Conservation (phyloP, 805 yeast genomes). For the Sungouiozyma intestinalis region DNA sequence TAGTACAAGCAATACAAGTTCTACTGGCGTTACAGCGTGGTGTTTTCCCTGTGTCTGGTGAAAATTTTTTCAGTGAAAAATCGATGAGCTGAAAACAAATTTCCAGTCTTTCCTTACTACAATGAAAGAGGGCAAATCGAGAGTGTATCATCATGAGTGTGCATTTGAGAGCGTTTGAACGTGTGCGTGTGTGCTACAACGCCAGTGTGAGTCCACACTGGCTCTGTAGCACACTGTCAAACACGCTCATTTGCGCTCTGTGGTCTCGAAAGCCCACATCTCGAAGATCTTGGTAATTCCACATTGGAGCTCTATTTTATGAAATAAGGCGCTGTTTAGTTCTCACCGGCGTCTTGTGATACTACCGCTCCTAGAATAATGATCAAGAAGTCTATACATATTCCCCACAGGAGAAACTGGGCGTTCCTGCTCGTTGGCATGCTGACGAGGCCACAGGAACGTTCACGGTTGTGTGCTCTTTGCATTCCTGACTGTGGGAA, state of each 20-base stretch:
- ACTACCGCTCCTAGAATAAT: slow-evolving; percentile 14
- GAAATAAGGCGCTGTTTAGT: too few species aligned
- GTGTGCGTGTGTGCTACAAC: not conserved
- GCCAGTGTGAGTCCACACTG: too few species aligned
- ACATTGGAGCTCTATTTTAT: too few species aligned
- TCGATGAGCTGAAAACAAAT: not conserved
- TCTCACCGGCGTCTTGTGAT: slow-evolving; percentile 7
- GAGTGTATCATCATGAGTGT: too few species aligned
- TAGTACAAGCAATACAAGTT: too few species aligned
- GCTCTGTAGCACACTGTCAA: too few species aligned
- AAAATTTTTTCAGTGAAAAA: not conserved
- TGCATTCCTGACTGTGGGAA: slow-evolving; percentile 12
- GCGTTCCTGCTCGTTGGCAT: not conserved
- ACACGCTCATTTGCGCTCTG: not conserved
- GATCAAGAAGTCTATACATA: slow-evolving; percentile 18
- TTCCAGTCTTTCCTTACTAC: not conserved
- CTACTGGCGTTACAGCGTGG: too few species aligned
- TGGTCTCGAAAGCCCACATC: too few species aligned
- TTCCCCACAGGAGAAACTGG: slow-evolving; percentile 12
- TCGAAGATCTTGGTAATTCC: too few species aligned
- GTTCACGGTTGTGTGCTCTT: slow-evolving; percentile 1
- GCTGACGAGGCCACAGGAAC: not conserved
- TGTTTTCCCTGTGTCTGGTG: too few species aligned
- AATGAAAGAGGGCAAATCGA: too few species aligned
- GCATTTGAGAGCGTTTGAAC: not conserved